Evolutionary conservation across 106 monocot genomes (phyloP).

Genomic region (Dendrobium chrysotoxum): DNA sequence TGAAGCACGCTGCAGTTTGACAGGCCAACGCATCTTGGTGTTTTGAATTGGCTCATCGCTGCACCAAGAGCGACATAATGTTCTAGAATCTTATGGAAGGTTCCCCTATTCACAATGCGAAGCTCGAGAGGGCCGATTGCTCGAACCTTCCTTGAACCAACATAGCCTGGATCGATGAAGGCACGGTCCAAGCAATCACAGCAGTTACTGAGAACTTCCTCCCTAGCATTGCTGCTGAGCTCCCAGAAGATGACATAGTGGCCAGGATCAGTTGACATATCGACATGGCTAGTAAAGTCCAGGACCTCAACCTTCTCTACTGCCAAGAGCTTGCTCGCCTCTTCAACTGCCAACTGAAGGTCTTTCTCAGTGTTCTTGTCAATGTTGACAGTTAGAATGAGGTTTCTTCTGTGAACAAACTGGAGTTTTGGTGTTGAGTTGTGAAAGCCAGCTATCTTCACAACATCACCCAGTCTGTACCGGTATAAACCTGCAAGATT

Average conservation of each 20-base stretch:
- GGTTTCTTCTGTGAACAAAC: slow-evolving; percentile 64
- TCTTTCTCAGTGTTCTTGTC: slow-evolving; percentile 94
- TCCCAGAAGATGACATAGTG: slow-evolving; percentile 88
- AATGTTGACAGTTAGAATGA: slow-evolving; percentile 64
- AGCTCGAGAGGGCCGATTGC: slow-evolving; percentile 70
- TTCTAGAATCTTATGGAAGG: slow-evolving; percentile 61
- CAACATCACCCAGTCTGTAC: slow-evolving; percentile 69
- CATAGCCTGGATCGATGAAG: slow-evolving; percentile 65
- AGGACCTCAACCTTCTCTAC: slow-evolving; percentile 69
- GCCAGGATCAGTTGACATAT: slow-evolving; percentile 51
- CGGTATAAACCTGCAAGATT: slow-evolving; percentile 55
- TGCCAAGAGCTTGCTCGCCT: slow-evolving; percentile 49
- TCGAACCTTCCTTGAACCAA: slow-evolving; percentile 43
- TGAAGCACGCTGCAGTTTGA: slow-evolving; percentile 46
- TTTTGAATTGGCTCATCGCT: slow-evolving; percentile 69
- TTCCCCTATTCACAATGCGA: slow-evolving; percentile 50
- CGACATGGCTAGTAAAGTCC: slow-evolving; percentile 74
- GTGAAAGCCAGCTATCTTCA: slow-evolving; percentile 62
- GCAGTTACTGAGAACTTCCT: slow-evolving; percentile 40
- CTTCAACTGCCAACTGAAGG: slow-evolving; percentile 66
- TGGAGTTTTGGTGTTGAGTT: slow-evolving; percentile 60
- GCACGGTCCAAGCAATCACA: slow-evolving; percentile 54
- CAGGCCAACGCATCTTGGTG: slow-evolving; percentile 37
- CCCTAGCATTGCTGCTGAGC: slow-evolving; percentile 36
- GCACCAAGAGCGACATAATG: slow-evolving; percentile 57